Evolutionary conservation across 495 filamentous ascomycete genomes (phyloP).

Genomic region (Penicillium ochrochloron): DNA sequence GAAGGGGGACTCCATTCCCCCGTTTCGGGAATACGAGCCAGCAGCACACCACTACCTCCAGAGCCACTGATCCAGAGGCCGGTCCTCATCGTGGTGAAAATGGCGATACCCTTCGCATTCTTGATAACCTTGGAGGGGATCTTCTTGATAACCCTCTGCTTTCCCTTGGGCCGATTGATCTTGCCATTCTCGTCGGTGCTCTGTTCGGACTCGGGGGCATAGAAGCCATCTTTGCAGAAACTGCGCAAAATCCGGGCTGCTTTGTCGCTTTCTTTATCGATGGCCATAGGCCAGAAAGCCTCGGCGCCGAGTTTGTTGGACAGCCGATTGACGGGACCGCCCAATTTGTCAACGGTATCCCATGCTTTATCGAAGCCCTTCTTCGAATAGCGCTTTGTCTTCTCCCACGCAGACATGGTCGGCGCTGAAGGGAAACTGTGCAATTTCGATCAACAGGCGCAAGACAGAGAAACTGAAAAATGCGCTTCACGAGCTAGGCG

Average conservation of each 20-base stretch:
- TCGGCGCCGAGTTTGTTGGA: slow-evolving; percentile 76
- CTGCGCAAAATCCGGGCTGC: slow-evolving; percentile 78
- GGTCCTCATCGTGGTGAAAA: slow-evolving; percentile 93
- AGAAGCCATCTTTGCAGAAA: slow-evolving; percentile 79
- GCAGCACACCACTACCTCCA: slow-evolving; percentile 76
- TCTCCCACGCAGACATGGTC: slow-evolving; percentile 46
- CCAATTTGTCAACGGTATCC: slow-evolving; percentile 56
- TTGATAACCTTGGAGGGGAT: slow-evolving; percentile 82
- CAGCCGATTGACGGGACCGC: slow-evolving; percentile 73
- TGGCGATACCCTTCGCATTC: slow-evolving; percentile 82
- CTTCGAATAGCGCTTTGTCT: slow-evolving; percentile 51
- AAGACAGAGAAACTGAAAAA: slow-evolving; percentile 1
- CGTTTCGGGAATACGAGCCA: slow-evolving; percentile 73
- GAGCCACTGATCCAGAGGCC: slow-evolving; percentile 90
- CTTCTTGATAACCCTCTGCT: slow-evolving; percentile 76
- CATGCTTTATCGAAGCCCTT: slow-evolving; percentile 62
- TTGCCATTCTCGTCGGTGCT: slow-evolving; percentile 41
- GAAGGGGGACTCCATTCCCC: slow-evolving; percentile 89
- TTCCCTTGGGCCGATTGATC: slow-evolving; percentile 62
- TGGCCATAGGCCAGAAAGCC: slow-evolving; percentile 78
- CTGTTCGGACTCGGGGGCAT: slow-evolving; percentile 43
- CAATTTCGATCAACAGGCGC: neutral
- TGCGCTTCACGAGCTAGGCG: slow-evolving; percentile 3
- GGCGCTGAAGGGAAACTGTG: neutral
- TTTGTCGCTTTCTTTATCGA: slow-evolving; percentile 84